Evolutionary conservation across 345 rosid genomes (phyloP), one percentile per base, ranked within the genome.

Genomic region (Syzygium jambos): DNA sequence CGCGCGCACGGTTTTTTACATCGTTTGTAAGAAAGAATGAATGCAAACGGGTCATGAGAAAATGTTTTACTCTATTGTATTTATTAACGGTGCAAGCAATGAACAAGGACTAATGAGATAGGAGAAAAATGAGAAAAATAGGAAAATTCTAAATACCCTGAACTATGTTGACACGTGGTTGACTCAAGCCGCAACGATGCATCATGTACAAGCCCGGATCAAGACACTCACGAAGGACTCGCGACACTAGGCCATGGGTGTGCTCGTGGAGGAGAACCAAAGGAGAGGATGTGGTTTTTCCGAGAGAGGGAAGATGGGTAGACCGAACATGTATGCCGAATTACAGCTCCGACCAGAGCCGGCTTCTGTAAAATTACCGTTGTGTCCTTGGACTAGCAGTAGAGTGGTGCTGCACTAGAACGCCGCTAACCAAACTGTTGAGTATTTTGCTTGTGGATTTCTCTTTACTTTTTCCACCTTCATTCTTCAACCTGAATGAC

Each of bases 1-100:
- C 0, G 21, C 0, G 29, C 0, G 41, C 3, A 0, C 5, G 38
- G 38, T 29, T 63, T 63, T 38, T 17, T 3, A 38, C 9, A 63
- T 15, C 19, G 11, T 29, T 63, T 15, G 22, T 4, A 0, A 65
- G 17, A 29, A 29, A 15, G 38, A 65, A 15, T 15, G 38, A 65
- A 2, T 15, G 11, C 15, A 65, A 65, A 65, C 9, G 41, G 10
- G 10, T 17, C 4, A 10, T 2, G 17, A 65, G 5, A 29, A 65
- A 29, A 29, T 65, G 17, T 29, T 15, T 16, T 29, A 3, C 41
- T 29, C 41, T 15, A 15, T 65, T 53, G 56, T 53, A 53, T 53
- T 53, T 16, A 53, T 53, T 53, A 53, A 53, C 7, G 1, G 22
- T 53, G 56, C 59, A 55, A 21, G 23, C 59, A 55, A 55, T 55